Conservation (phyloP, 805 yeast genomes). For the Metschnikowia matae region DNA sequence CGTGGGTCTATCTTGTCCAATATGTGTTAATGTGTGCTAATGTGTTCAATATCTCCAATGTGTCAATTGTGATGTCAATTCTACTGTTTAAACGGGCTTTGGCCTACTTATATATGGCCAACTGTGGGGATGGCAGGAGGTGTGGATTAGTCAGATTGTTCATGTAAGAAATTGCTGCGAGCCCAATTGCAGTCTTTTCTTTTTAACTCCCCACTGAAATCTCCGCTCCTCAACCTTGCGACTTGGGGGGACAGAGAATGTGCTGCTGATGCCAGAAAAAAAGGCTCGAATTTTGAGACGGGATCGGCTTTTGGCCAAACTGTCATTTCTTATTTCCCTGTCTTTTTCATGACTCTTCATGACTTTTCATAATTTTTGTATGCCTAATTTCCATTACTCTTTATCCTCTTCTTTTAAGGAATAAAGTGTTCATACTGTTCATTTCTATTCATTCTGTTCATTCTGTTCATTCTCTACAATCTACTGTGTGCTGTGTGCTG, state of each 20-base stretch:
- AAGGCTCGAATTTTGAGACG: no score
- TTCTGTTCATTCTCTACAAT: no score
- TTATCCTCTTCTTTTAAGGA: no score
- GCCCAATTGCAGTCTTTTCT: constrained; percentile 1
- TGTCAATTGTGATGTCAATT: neutral
- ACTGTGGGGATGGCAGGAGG: neutral
- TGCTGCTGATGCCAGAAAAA: neutral
- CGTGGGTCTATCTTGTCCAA: neutral
- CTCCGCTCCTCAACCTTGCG: neutral
- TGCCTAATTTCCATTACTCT: no score
- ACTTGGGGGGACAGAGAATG: neutral
- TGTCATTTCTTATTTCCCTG: no score
- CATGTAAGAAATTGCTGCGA: neutral
- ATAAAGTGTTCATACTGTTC: no score
- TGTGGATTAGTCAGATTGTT: neutral
- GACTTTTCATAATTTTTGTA: no score
- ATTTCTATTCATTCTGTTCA: no score
- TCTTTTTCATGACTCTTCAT: no score
- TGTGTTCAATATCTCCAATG: neutral
- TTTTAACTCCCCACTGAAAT: neutral
- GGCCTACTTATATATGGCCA: neutral
- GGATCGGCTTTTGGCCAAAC: no score
- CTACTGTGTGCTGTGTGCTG: no score
- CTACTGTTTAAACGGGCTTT: neutral
- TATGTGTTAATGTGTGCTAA: neutral